phyloP scores from a whole-genome alignment of 805 yeast species.

The Jamesozyma piceae region DNA sequence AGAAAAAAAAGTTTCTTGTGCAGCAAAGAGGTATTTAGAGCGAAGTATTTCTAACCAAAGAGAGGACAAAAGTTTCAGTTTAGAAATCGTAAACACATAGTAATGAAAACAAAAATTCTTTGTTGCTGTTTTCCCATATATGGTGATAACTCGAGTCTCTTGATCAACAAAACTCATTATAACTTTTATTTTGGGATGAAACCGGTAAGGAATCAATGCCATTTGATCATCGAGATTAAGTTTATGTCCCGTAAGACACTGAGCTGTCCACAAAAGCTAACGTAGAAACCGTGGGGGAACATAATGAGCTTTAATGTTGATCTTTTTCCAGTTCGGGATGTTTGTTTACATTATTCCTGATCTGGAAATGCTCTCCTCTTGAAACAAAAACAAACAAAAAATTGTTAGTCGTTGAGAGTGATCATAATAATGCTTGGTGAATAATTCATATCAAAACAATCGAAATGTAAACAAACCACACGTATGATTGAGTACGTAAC shows the following conservation, averaged over 20 bases:
- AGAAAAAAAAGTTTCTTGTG: neutral
- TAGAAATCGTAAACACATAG: neutral
- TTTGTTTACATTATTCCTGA: conserved; percentile 7
- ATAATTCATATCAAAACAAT: neutral
- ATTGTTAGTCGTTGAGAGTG: neutral
- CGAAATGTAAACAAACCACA: neutral
- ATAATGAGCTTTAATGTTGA: neutral
- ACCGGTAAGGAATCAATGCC: neutral
- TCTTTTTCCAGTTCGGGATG: conserved; percentile 1
- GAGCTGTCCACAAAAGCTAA: neutral
- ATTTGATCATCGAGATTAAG: neutral
- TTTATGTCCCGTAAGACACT: neutral
- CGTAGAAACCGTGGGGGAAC: no score
- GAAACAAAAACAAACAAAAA: neutral
- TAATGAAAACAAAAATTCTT: conserved; percentile 2
- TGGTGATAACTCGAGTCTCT: conserved; percentile 2
- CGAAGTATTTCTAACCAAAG: neutral
- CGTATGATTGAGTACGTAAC: no score
- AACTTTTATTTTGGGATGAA: neutral
- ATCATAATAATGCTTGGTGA: neutral
- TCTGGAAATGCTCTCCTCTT: neutral
- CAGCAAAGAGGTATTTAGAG: neutral
- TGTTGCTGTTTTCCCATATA: conserved; percentile 18
- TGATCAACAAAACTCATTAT: neutral
- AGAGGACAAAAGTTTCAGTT: neutral